Evolutionary conservation across 306 rosid genomes (phyloP), one percentile per base, ranked within the genome.

Genomic region (Calophaca sinica): DNA sequence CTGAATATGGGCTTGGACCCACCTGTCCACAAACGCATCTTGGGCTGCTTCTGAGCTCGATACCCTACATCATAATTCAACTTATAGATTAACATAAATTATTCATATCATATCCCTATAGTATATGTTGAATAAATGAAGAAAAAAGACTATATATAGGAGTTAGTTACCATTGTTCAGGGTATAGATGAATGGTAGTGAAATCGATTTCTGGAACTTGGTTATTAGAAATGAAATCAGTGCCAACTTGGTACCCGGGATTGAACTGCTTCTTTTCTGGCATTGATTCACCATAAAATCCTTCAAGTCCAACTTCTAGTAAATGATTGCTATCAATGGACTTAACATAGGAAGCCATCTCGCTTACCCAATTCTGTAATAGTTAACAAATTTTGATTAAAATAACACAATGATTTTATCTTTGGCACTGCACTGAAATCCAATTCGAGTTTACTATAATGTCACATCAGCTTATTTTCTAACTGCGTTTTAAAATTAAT

Each of bases 171-270:
- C 89, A 85, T 62, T 61, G 73, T 0, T 80, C 82, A 20, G 88
- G 81, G 51, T 84, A 84, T 13, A 84, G 15, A 70, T 84, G 88
- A n/a, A 84, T 84, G 55, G 83, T 57, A 33, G 83, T 26, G 11
- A 78, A 85, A 71, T 85, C 86, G 0, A 81, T 61, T 81, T 79
- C 6, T 1, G 80, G 79, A 65, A 85, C 57, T 62, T 35, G 86
- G 26, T 81, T 85, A 73, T 85, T 85, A 31, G 86, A 70, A 41
- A 85, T 81, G 53, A 85, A 85, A 85, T 81, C 86, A n/a, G 86
- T 85, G 54, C 88, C 86, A 35, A 46, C 70, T 82, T 33, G 8
- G 49, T 35, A 57, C 5, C 81, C 81, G 2, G 85, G 83, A 69
- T 84, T 83, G 62, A 62, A 14, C 0, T 55, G 78, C 33, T 60